phyloP scores from a whole-genome alignment of 129 eudicot species.

The Solidago caesia region DNA sequence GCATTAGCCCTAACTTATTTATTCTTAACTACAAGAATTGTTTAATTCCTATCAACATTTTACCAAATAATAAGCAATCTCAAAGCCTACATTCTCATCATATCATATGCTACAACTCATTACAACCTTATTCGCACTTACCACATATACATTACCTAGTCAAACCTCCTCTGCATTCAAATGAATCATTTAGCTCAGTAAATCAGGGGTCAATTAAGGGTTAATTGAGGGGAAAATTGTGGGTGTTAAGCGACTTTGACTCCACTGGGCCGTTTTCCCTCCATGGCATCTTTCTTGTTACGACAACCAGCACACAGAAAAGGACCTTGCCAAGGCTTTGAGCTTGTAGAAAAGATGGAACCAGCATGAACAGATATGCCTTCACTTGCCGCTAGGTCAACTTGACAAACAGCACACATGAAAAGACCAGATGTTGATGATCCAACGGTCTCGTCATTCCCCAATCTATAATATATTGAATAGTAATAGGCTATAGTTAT shows the following conservation, averaged over 20 bases:
- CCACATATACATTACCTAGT: constrained; percentile 26
- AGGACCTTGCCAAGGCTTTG: constrained; percentile 97
- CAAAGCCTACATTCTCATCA: constrained; percentile 18
- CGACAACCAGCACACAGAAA: constrained; percentile 76
- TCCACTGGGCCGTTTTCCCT: constrained; percentile 89
- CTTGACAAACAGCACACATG: constrained; percentile 79
- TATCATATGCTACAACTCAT: constrained; percentile 29
- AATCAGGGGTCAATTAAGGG: constrained; percentile 1
- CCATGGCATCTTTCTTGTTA: constrained; percentile 93
- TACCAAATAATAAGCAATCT: constrained; percentile 10
- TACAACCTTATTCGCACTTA: constrained; percentile 4
- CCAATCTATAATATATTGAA: constrained; percentile 55
- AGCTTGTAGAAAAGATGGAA: constrained; percentile 73
- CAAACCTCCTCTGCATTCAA: not conserved
- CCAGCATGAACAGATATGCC: constrained; percentile 95
- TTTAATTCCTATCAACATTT: not conserved
- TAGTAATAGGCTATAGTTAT: not conserved
- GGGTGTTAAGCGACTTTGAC: constrained; percentile 39
- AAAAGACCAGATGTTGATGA: constrained; percentile 56
- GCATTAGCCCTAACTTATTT: constrained; percentile 9
- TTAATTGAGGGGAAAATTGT: constrained; percentile 14
- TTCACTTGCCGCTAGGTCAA: constrained; percentile 72
- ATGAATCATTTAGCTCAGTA: not conserved
- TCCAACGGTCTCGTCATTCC: constrained; percentile 46
- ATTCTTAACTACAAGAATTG: not conserved